Evolutionary conservation across 768 basidiomycete genomes (phyloP), one percentile per base, ranked within the genome.

Genomic region (Polyporus arcularius): DNA sequence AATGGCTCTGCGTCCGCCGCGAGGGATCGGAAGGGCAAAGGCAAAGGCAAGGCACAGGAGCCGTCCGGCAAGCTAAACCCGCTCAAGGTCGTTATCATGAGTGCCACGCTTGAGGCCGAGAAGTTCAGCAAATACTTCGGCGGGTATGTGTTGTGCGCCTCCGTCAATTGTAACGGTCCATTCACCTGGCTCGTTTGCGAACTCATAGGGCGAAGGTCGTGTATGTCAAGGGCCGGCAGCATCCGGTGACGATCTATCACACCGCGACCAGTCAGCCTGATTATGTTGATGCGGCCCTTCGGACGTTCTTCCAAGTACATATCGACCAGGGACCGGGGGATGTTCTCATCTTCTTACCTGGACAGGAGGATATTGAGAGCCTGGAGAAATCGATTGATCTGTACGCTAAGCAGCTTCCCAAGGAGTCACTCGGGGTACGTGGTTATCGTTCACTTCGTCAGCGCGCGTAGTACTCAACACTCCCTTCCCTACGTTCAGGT

Each of bases 301-400:
- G 94, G 61, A 94, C 93, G 1, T 94, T 98, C 74, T 97, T 96
- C 75, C 92, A 97, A 72, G 90, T 98, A 60, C 97, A 98, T 70
- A 79, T 83, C 18, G 85, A 89, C 63, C 83, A 85, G 64, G 86
- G 88, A 3, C 81, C 84, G 15, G 97, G 97, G 9, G 95, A 97
- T 70, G 87, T 98, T 15, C 81, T 99, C 28, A 88, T 98, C 62
- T 98, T 98, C 76, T 82, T 99, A 45, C 94, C 96, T 65, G 94
- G 96, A 6, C 96, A 98, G 71, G 97, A 98, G 68, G 96, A 99
- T 66, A 99, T 99, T 61, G 96, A 98, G 71, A 86, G 81, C 66
- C 78, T 98, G 9, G 82, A 89, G 65, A 86, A 87, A 56, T 86
- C 90, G 1, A 86, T 98, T 63, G 76, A 83, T 62, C 68, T 85